Percentiles rank a stretch among this genome's conserved stretches.
phyloP scores from a whole-genome alignment of 1,139 yeast species.

The Pichia sp. region DNA sequence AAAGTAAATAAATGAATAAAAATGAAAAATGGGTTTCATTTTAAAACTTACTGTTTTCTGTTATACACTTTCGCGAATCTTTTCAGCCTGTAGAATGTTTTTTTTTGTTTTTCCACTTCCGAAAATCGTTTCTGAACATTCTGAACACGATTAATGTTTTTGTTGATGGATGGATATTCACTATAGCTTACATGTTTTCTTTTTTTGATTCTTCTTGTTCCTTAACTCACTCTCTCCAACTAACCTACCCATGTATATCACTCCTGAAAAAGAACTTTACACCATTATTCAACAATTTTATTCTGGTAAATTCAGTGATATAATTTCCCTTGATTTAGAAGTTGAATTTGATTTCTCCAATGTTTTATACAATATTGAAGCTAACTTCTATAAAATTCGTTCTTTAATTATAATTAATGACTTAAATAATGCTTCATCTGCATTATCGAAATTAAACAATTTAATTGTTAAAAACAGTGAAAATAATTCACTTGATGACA shows the following conservation, averaged over 20 bases:
- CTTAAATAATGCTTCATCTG: constrained; percentile 2
- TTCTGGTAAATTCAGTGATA: constrained; percentile 17
- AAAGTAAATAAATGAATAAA: no score
- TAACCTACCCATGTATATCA: constrained; percentile 13
- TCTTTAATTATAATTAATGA: constrained; percentile 10
- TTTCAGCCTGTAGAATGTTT: no score
- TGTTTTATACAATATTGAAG: constrained; percentile 17
- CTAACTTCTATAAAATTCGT: constrained; percentile 18
- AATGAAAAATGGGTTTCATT: not conserved
- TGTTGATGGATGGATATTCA: not conserved
- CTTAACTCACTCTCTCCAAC: constrained; percentile 4
- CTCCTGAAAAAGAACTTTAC: constrained; percentile 22
- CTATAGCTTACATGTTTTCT: not conserved
- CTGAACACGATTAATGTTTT: not conserved
- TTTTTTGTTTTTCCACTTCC: not conserved
- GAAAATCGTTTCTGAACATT: not conserved
- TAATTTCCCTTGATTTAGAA: constrained; percentile 14
- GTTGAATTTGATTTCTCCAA: constrained; percentile 19
- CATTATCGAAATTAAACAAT: not conserved
- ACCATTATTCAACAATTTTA: constrained; percentile 19
- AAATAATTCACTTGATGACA: constrained; percentile 6
- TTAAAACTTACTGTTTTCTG: not conserved
- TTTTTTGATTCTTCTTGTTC: not conserved
- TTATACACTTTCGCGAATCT: not conserved
- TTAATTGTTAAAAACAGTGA: not conserved